A percentile compares a stretch with the other conserved stretches of the same genome.
Evolutionary conservation across 2,329 filamentous ascomycete genomes (phyloP).

Genomic region (Exserohilum turcica): DNA sequence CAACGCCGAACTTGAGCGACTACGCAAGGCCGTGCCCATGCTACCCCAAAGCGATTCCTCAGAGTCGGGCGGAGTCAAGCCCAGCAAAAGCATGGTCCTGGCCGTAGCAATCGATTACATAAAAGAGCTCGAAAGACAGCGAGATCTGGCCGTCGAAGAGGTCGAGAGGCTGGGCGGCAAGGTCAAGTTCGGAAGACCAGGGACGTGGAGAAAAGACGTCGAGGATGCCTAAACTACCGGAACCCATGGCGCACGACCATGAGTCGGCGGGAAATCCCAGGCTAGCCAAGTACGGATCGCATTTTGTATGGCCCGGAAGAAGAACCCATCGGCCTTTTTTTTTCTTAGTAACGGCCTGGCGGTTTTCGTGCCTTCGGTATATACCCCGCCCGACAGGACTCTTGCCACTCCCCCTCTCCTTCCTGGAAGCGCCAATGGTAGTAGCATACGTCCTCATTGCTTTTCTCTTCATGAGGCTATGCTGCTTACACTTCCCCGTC

Average conservation of each 20-base stretch:
- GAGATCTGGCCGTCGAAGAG: constrained; percentile 15
- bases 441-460: neutral
- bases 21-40: constrained; percentile 29
- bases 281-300: neutral
- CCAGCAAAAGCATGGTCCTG: constrained; percentile 20
- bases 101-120: constrained; percentile 23
- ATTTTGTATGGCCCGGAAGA: neutral
- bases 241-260: too few relatives aligned
- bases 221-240: neutral
- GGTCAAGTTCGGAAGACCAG: constrained; percentile 5
- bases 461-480: neutral
- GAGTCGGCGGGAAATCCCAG: too few relatives aligned
- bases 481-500: neutral
- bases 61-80: constrained; percentile 15
- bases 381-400: neutral
- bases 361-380: neutral
- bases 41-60: constrained; percentile 20
- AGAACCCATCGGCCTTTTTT: neutral
- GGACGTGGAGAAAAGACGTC: neutral
- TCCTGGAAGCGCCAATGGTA: neutral
- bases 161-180: constrained; percentile 16
- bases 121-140: constrained; percentile 13
- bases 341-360: neutral
- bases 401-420: neutral
- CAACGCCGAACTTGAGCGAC: constrained; percentile 31